A percentile compares a stretch with the other conserved stretches of the same genome.
Conservation (phyloP, 495 filamentous ascomycete species). For the Saxispiralis lemnorum region DNA sequence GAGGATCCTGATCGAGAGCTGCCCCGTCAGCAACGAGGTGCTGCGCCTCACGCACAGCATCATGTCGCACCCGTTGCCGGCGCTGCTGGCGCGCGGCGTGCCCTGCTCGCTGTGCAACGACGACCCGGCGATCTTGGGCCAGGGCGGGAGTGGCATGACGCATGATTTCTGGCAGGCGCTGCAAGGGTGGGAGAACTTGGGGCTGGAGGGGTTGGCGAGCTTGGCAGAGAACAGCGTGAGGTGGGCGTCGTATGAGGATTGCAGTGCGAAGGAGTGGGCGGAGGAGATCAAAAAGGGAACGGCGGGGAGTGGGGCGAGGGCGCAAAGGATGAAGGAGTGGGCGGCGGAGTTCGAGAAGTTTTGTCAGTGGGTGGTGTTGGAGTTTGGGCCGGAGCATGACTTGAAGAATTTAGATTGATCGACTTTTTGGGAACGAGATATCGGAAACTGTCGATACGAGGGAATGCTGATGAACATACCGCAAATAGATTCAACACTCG, state of each 20-base stretch:
- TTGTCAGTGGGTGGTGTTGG: constrained; percentile 73
- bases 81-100: constrained; percentile 70
- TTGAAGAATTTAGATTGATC: constrained; percentile 13
- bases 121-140: constrained; percentile 66
- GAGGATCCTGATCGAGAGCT: constrained; percentile 72
- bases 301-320: constrained; percentile 55
- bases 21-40: constrained; percentile 72
- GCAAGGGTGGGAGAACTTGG: constrained; percentile 71
- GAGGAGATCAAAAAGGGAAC: constrained; percentile 54
- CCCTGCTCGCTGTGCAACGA: constrained; percentile 63
- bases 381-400: constrained; percentile 39
- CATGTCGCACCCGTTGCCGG: constrained; percentile 64
- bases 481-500: too few relatives aligned
- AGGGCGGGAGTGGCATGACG: constrained; percentile 57
- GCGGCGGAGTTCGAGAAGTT: constrained; percentile 69
- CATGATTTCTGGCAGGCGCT: constrained; percentile 87
- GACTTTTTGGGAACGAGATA: background rate
- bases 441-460: too few relatives aligned
- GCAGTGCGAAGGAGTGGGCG: constrained; percentile 46
- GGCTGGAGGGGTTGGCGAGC: constrained; percentile 60
- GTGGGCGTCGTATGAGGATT: constrained; percentile 79
- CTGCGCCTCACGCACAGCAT: constrained; percentile 60
- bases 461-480: too few relatives aligned
- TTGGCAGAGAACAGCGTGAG: constrained; percentile 83
- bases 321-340: constrained; percentile 59